These are phyloP conservation scores for Dendrobium catenatum DNA, from an alignment of 106 monocot species.

Conservation along the genomic window DNA sequence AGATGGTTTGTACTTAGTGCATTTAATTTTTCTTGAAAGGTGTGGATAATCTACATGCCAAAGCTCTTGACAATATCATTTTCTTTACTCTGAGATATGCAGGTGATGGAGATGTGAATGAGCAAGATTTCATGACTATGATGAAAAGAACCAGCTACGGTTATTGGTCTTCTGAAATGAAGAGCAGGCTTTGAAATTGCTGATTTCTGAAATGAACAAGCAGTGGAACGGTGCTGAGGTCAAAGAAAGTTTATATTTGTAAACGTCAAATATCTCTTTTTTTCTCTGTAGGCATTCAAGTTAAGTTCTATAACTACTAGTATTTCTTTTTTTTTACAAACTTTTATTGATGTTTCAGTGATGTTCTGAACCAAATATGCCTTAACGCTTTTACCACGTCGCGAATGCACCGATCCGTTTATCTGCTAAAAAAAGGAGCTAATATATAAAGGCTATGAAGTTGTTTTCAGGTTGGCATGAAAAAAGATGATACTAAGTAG, in stretches of 20 bases:
- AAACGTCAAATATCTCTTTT: not conserved
- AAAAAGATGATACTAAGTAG: too few species aligned
- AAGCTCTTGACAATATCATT: not conserved
- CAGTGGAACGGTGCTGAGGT: too few species aligned
- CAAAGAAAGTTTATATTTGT: not conserved
- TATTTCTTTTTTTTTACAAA: not conserved
- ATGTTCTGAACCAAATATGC: not conserved
- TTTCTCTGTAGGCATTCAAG: not conserved
- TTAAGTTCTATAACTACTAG: not conserved
- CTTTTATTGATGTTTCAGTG: not conserved
- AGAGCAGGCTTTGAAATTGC: too few species aligned
- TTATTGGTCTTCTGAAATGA: conserved; percentile 10
- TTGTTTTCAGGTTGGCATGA: too few species aligned
- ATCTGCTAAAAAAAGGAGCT: too few species aligned
- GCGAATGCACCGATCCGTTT: not conserved
- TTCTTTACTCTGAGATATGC: conserved; percentile 5
- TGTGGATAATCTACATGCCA: not conserved
- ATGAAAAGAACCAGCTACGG: conserved; percentile 66
- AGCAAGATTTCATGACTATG: conserved; percentile 59
- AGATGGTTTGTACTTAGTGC: not conserved
- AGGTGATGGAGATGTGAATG: conserved; percentile 84
- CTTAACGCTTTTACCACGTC: not conserved
- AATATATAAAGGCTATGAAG: too few species aligned
- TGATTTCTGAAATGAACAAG: too few species aligned
- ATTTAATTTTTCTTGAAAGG: not conserved